These are phyloP conservation scores for Lunasporangiospora selenospora DNA, from an alignment of 192 early-diverging fungal species.

Conservation along the genomic window DNA sequence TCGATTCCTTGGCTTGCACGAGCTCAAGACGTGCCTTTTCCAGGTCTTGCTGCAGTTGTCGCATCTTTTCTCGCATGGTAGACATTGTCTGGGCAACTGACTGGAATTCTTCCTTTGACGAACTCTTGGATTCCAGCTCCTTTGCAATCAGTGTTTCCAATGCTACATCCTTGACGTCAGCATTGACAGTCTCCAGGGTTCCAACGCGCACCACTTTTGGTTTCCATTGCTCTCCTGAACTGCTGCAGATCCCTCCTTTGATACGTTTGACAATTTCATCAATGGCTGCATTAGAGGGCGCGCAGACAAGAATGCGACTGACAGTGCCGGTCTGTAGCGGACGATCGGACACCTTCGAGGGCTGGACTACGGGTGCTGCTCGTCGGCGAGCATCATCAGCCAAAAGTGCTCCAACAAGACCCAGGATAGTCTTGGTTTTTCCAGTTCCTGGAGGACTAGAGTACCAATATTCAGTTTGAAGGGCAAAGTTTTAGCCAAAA, in stretches of 20 bases:
- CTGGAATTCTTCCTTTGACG: slow-evolving; percentile 49
- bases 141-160: slow-evolving; percentile 74
- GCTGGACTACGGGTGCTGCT: slow-evolving; percentile 6
- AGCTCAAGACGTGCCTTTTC: slow-evolving; percentile 39
- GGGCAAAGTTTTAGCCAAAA: neutral
- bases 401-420: slow-evolving; percentile 76
- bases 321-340: slow-evolving; percentile 40
- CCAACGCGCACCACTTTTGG: slow-evolving; percentile 89
- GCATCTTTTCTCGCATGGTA: slow-evolving; percentile 40
- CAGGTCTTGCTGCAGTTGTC: slow-evolving; percentile 48
- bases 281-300: slow-evolving; percentile 95
- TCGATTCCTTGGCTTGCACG: slow-evolving; percentile 23
- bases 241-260: slow-evolving; percentile 73
- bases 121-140: slow-evolving; percentile 54
- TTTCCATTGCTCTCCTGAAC: slow-evolving; percentile 59
- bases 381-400: slow-evolving; percentile 18
- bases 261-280: slow-evolving; percentile 95
- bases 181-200: slow-evolving; percentile 72
- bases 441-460: slow-evolving; percentile 66
- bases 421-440: slow-evolving; percentile 88
- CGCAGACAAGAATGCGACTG: slow-evolving; percentile 83
- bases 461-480: slow-evolving; percentile 12
- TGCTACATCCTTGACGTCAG: slow-evolving; percentile 72
- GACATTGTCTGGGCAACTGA: slow-evolving; percentile 41
- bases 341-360: slow-evolving; percentile 11